phyloP scores from a whole-genome alignment of 345 rosid species.

The Lepidium africanum region DNA sequence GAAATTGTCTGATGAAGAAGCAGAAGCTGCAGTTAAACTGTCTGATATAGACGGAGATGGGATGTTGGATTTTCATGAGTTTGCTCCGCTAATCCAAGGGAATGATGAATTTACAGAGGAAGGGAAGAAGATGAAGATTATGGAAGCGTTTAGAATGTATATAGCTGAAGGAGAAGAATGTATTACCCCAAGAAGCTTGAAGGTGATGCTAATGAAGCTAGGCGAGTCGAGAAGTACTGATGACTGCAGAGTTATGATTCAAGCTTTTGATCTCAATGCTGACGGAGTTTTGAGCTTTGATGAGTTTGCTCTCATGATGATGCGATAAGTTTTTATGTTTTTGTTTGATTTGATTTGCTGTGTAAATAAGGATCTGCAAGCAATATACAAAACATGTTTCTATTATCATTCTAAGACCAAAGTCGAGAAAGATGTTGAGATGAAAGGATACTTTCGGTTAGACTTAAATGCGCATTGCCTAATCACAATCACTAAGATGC shows the following conservation, averaged over 20 bases:
- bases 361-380: conserved; percentile 2
- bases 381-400: neutral
- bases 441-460: too few relatives aligned
- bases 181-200: conserved; percentile 53
- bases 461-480: too few relatives aligned
- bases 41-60: conserved; percentile 62
- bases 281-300: conserved; percentile 65
- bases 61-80: conserved; percentile 48
- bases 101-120: conserved; percentile 28
- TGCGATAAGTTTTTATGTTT: conserved; percentile 25
- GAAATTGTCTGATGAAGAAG: conserved; percentile 41
- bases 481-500: too few relatives aligned
- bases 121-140: conserved; percentile 36
- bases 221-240: too few relatives aligned
- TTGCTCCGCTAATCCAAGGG: conserved; percentile 39
- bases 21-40: conserved; percentile 37
- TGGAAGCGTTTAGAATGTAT: conserved; percentile 55
- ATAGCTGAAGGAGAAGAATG: conserved; percentile 42
- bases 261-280: conserved; percentile 54
- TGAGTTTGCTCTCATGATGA: conserved; percentile 70
- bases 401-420: neutral
- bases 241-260: conserved; percentile 55
- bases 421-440: neutral
- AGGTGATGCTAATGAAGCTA: conserved; percentile 44
- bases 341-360: neutral